These are phyloP conservation scores for Colletotrichum scovillei DNA, from an alignment of 2,329 filamentous ascomycete species.

Conservation along the genomic window DNA sequence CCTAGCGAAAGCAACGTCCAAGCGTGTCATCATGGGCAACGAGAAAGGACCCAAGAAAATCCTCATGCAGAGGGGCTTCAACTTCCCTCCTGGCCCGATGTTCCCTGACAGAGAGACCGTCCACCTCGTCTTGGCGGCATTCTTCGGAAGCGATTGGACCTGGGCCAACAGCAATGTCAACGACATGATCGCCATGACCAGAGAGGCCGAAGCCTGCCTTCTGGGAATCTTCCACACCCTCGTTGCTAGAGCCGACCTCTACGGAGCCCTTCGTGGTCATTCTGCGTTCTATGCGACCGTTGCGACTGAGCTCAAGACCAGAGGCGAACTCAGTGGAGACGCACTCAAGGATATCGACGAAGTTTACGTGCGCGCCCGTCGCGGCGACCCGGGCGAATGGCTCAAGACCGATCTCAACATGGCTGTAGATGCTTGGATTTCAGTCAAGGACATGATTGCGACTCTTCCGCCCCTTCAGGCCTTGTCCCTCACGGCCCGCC, in stretches of 20 bases:
- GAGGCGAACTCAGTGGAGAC: not conserved
- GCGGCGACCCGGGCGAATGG: rapidly evolving
- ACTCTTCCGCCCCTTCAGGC: not conserved
- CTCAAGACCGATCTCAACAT: rapidly evolving
- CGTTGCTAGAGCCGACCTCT: not conserved
- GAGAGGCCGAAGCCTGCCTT: too few species aligned
- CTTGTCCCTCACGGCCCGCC: not conserved
- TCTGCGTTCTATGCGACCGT: not conserved
- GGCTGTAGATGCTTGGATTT: not conserved
- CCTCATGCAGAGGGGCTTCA: not conserved
- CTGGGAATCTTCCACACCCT: too few species aligned
- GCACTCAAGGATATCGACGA: not conserved
- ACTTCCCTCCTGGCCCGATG: not conserved
- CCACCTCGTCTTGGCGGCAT: not conserved
- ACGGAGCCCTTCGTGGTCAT: not conserved
- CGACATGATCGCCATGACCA: too few species aligned
- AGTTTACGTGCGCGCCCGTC: not conserved
- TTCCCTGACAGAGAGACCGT: not conserved
- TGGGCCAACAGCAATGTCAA: too few species aligned
- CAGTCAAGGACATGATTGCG: rapidly evolving
- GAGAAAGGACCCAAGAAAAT: not conserved
- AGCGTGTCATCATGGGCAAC: too few species aligned
- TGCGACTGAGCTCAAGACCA: not conserved
- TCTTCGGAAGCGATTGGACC: not conserved
- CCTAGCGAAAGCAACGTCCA: too few species aligned